Conservation (phyloP, 2,329 filamentous ascomycete species). For the Penicillium sp. region DNA sequence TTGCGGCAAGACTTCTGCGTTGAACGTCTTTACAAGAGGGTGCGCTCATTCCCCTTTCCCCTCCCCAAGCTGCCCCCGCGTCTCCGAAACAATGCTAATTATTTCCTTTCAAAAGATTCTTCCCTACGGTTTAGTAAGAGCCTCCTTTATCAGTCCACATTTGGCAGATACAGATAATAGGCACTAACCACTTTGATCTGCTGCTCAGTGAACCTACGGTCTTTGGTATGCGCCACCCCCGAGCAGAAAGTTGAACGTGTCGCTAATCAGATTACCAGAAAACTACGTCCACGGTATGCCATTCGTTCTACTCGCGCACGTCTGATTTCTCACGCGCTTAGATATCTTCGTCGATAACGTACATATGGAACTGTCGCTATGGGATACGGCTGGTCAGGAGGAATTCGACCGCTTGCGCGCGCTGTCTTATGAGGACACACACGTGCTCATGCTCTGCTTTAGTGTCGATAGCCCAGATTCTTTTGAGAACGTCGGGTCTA, state of each 20-base stretch:
- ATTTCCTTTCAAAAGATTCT: constrained; percentile 62
- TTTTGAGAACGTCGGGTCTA: constrained; percentile 96
- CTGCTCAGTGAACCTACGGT: constrained; percentile 77
- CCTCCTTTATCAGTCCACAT: too few relatives aligned
- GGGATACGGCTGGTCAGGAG: constrained; percentile 98
- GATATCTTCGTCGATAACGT: constrained; percentile 98
- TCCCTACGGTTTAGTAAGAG: constrained; percentile 87
- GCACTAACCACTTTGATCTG: constrained; percentile 22
- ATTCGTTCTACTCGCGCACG: neutral
- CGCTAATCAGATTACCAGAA: constrained; percentile 51
- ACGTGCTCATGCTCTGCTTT: constrained; percentile 98
- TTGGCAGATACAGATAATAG: neutral
- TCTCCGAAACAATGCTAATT: constrained; percentile 17
- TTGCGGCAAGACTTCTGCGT: constrained; percentile 91
- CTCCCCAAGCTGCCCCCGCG: constrained; percentile 5
- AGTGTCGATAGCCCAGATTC: constrained; percentile 92
- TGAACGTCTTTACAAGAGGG: constrained; percentile 99
- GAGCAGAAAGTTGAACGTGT: neutral
- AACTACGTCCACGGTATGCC: constrained; percentile 91
- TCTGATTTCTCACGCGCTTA: constrained; percentile 38
- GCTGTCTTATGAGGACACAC: constrained; percentile 95
- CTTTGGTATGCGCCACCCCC: constrained; percentile 56
- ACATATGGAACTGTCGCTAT: constrained; percentile 94
- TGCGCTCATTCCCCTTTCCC: constrained; percentile 46
- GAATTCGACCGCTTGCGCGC: constrained; percentile 96